Percentiles rank a stretch among this genome's conserved stretches.
Conservation (phyloP, 352 stramenopile species). For the Phytophthora cajani region DNA sequence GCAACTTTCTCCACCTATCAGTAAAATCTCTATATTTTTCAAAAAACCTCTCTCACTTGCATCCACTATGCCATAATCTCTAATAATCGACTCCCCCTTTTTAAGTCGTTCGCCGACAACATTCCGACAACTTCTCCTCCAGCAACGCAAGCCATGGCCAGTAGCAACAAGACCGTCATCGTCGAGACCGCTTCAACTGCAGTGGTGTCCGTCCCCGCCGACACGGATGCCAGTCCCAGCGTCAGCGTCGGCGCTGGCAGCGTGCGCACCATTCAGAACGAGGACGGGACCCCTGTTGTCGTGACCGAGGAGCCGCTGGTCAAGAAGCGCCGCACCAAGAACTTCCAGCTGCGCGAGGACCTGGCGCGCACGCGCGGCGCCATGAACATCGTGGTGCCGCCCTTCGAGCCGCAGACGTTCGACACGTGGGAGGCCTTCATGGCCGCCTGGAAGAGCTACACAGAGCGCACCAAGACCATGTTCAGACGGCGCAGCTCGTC, state of each 20-base stretch:
- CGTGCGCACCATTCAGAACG: not conserved
- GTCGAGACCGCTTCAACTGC: slow-evolving; percentile 17
- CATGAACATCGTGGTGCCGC: slow-evolving; percentile 49
- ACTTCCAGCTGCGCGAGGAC: slow-evolving; percentile 81
- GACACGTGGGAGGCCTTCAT: slow-evolving; percentile 74
- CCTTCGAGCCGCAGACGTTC: slow-evolving; percentile 66
- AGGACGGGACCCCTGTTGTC: slow-evolving; percentile 1
- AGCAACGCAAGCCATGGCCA: slow-evolving; percentile 29
- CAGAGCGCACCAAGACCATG: slow-evolving; percentile 75
- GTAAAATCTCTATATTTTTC: not conserved
- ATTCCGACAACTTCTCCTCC: slow-evolving; percentile 11
- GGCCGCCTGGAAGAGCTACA: slow-evolving; percentile 70
- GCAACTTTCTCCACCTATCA: not conserved
- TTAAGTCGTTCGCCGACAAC: slow-evolving; percentile 4
- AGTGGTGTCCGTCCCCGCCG: too few relatives aligned
- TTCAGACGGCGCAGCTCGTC: slow-evolving; percentile 77
- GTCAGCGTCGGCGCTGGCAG: too few relatives aligned
- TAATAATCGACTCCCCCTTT: not conserved
- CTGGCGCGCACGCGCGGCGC: slow-evolving; percentile 60
- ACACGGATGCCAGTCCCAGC: too few relatives aligned
- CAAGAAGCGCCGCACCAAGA: slow-evolving; percentile 86
- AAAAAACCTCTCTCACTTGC: not conserved
- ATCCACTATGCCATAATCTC: not conserved
- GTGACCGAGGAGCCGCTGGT: slow-evolving; percentile 38
- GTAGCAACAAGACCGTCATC: slow-evolving; percentile 17